These are phyloP conservation scores for Termitomyces sp. DNA, from an alignment of 768 basidiomycete genomes.

Conservation along the genomic window DNA sequence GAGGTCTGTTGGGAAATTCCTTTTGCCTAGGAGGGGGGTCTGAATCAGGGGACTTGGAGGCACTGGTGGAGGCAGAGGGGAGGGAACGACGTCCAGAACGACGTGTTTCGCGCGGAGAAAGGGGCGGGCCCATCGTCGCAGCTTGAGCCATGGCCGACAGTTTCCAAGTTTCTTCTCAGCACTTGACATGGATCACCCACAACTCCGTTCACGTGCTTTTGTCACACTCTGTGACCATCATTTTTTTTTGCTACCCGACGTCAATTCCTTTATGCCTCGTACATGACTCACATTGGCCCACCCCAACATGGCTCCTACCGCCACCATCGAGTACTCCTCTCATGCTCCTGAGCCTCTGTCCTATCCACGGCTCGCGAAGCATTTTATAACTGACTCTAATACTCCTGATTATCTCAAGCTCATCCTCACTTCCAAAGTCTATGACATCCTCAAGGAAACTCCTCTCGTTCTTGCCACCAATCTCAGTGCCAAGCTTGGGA, in stretches of 20 bases:
- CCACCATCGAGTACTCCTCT: slow-evolving; percentile 66
- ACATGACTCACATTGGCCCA: background rate
- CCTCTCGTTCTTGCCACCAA: slow-evolving; percentile 85
- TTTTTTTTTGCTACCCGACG: slow-evolving; percentile 1
- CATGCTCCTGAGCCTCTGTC: slow-evolving; percentile 57
- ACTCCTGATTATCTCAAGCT: slow-evolving; percentile 86
- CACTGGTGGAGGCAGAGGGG: slow-evolving; percentile 59
- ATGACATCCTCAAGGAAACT: slow-evolving; percentile 84
- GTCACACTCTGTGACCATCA: slow-evolving; percentile 7
- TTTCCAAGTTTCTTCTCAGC: background rate
- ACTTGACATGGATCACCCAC: slow-evolving; percentile 7
- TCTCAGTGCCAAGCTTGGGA: slow-evolving; percentile 83
- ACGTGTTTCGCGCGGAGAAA: slow-evolving; percentile 71
- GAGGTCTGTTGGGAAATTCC: slow-evolving; percentile 36
- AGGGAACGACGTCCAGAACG: slow-evolving; percentile 72
- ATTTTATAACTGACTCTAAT: slow-evolving; percentile 57
- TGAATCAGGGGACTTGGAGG: slow-evolving; percentile 73
- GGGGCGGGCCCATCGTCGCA: slow-evolving; percentile 70
- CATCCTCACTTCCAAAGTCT: slow-evolving; percentile 86
- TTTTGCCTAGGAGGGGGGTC: slow-evolving; percentile 50
- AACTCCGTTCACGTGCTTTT: slow-evolving; percentile 7
- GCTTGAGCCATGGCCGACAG: slow-evolving; percentile 52
- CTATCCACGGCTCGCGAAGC: slow-evolving; percentile 64
- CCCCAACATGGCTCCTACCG: slow-evolving; percentile 34
- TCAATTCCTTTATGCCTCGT: background rate